phyloP scores from a whole-genome alignment of 1,284 basidiomycete genomes.

The Erythrobasidium hasegawianum region DNA sequence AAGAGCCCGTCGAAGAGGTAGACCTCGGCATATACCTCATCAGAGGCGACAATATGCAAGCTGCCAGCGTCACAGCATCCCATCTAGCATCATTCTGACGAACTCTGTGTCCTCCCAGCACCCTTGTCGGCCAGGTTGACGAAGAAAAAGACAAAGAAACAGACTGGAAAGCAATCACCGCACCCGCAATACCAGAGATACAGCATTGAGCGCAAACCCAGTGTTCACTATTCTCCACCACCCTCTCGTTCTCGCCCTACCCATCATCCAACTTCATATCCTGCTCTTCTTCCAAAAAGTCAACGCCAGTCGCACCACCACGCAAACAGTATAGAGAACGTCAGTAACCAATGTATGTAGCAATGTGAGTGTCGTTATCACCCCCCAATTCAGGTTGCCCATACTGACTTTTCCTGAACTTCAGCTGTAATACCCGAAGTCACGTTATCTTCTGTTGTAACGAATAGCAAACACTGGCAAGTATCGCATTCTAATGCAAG shows the following conservation, averaged over 20 bases:
- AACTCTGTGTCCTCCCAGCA: constrained; percentile 8
- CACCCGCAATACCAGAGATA: constrained; percentile 65
- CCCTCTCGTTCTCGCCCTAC: constrained; percentile 5
- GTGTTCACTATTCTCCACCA: background rate
- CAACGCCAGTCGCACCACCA: too few species aligned
- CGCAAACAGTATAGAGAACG: too few species aligned
- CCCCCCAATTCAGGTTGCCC: background rate
- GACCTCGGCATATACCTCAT: constrained; percentile 94
- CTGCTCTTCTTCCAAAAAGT: too few species aligned
- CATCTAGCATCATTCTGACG: background rate
- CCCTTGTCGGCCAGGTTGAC: constrained; percentile 84
- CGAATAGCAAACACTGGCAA: too few species aligned
- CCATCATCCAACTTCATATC: too few species aligned
- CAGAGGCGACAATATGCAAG: constrained; percentile 94
- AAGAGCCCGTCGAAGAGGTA: constrained; percentile 90
- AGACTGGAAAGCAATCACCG: constrained; percentile 73
- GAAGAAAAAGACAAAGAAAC: constrained; percentile 72
- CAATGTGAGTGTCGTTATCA: background rate
- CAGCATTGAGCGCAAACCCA: constrained; percentile 16
- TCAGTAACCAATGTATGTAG: too few species aligned
- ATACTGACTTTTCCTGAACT: too few species aligned
- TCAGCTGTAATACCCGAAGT: too few species aligned
- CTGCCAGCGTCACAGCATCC: constrained; percentile 30
- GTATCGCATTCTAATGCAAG: too few species aligned
- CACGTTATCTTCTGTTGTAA: too few species aligned